phyloP scores from a whole-genome alignment of 305 asterid genomes.

The Fraxinus ornus region DNA sequence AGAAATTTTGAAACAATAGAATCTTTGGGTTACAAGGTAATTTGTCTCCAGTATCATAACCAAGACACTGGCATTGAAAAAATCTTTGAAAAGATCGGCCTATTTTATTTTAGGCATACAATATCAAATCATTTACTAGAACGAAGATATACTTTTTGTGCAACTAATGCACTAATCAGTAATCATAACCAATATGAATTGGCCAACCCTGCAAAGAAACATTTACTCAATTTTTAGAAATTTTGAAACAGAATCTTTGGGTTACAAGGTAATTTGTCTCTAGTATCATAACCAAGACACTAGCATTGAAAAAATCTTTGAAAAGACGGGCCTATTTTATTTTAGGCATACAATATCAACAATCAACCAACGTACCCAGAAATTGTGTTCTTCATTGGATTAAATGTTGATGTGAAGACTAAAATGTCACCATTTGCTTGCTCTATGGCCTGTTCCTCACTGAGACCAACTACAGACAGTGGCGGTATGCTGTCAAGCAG shows the following conservation, averaged over 20 bases:
- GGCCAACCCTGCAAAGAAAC: neutral
- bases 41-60: neutral
- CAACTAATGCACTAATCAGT: neutral
- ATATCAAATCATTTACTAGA: neutral
- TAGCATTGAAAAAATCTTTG: neutral
- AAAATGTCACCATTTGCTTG: slow-evolving; percentile 70
- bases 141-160: neutral
- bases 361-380: slow-evolving; percentile 64
- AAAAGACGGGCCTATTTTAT: neutral
- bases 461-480: slow-evolving; percentile 88
- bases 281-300: neutral
- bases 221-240: neutral
- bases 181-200: neutral
- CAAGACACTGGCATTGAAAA: neutral
- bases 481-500: slow-evolving; percentile 90
- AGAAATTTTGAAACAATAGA: neutral
- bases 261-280: neutral
- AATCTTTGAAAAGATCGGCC: neutral
- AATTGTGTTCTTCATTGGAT: slow-evolving; percentile 97
- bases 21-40: neutral
- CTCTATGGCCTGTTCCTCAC: slow-evolving; percentile 90
- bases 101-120: neutral
- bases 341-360: slow-evolving; percentile 8
- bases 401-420: slow-evolving; percentile 84
- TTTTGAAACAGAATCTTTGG: neutral